Conservation (phyloP, 2,329 filamentous ascomycete genomes). For the Colletotrichum sp. region DNA sequence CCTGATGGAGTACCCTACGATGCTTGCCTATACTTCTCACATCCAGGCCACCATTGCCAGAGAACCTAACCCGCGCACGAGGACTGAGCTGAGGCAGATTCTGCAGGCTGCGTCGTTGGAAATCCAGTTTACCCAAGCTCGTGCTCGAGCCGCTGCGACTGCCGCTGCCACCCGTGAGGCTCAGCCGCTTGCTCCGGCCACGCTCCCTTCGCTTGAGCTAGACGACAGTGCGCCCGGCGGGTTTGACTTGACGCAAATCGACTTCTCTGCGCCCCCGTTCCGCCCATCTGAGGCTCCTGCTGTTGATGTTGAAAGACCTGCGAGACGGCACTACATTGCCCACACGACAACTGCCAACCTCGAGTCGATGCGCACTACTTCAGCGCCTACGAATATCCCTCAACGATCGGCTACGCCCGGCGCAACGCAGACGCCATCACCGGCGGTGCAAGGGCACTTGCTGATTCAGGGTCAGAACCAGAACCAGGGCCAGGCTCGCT, state of each 20-base stretch:
- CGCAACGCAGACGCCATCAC: neutral
- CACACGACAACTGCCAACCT: neutral
- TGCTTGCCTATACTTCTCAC: conserved; percentile 52
- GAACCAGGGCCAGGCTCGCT: neutral
- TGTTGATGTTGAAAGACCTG: neutral
- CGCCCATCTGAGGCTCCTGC: neutral
- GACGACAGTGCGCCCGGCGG: neutral
- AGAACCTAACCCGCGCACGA: conserved; percentile 51
- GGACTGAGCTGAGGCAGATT: conserved; percentile 54
- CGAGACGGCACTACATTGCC: neutral
- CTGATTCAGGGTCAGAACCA: conserved; percentile 11
- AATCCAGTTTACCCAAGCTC: conserved; percentile 49
- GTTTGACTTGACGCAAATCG: neutral
- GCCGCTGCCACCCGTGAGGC: conserved; percentile 28
- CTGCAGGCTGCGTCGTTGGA: conserved; percentile 51
- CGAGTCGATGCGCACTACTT: neutral
- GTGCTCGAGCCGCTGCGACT: conserved; percentile 28
- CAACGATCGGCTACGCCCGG: neutral
- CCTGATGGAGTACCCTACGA: conserved; percentile 51
- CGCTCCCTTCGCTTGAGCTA: neutral
- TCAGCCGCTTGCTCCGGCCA: conserved; percentile 4
- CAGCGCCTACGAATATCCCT: neutral
- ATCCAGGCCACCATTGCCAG: conserved; percentile 58
- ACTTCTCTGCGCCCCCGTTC: neutral
- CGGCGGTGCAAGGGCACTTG: conserved; percentile 10